Evolutionary conservation across 495 filamentous ascomycete genomes (phyloP).

Genomic region (Penicillium psychrofluorescens): DNA sequence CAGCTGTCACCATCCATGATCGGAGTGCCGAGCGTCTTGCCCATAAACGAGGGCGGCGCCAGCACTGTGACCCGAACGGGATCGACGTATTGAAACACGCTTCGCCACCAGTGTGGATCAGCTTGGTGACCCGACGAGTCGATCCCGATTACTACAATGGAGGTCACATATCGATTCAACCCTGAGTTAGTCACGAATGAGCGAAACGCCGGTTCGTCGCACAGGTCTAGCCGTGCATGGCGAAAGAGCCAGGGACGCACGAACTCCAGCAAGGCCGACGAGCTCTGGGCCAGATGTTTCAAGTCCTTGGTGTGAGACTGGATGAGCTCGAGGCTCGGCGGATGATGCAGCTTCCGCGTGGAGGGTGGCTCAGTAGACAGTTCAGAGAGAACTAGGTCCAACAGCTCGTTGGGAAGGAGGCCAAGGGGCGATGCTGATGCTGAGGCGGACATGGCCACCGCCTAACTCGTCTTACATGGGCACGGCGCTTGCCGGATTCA

Average conservation of each 20-base stretch:
- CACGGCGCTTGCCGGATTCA: not conserved
- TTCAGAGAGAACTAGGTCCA: conserved; percentile 29
- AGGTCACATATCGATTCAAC: conserved; percentile 24
- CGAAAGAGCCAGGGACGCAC: conserved; percentile 28
- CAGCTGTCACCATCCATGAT: conserved; percentile 28
- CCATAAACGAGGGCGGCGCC: conserved; percentile 28
- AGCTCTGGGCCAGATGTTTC: conserved; percentile 27
- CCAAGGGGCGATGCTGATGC: conserved; percentile 5
- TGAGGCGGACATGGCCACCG: not conserved
- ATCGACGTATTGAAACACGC: conserved; percentile 19
- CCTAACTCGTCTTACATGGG: not conserved
- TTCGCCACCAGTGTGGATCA: conserved; percentile 26
- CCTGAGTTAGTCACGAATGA: conserved; percentile 16
- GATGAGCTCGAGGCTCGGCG: conserved; percentile 16
- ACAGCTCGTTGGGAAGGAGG: conserved; percentile 33
- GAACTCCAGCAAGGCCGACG: conserved; percentile 16
- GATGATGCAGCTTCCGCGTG: conserved; percentile 11
- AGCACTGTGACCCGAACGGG: conserved; percentile 26
- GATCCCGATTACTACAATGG: conserved; percentile 20
- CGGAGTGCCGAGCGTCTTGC: conserved; percentile 17
- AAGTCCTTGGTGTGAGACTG: conserved; percentile 14
- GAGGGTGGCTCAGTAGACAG: conserved; percentile 25
- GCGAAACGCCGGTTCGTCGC: conserved; percentile 20
- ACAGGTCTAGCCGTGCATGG: conserved; percentile 22
- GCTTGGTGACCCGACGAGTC: conserved; percentile 3